Base-by-base conservation (phyloP, 352 stramenopile genomes). In the Globisporangium nunn region DNA sequence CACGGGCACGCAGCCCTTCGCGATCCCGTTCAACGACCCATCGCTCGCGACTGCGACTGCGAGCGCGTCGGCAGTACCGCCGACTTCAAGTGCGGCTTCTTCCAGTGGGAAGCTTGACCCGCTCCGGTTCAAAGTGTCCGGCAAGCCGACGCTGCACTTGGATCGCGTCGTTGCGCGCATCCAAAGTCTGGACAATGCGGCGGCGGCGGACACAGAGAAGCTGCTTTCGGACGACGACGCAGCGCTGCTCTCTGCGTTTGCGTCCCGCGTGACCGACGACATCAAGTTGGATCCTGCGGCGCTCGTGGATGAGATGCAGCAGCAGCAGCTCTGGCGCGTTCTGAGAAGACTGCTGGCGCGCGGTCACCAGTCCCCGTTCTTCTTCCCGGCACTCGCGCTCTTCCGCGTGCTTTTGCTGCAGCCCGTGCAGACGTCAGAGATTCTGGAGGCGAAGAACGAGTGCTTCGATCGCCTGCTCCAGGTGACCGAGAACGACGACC, bases 1-100 rank as follows among this genome's bases (percentile, higher is more conserved):
- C 2, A 72, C 59, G 0, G 77, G 68, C 29, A 62, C 72, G 11
- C 69, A 87, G 52, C 70, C 78, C 10, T 88, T 90, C 49, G 74
- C 73, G 0, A 87, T 85, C 50, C 79, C 79, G 6, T 90, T 90
- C 64, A 90, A 87, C 44, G 77, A 91, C 56, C 59, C 75, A 12
- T 71, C 75, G 5, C 73, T 69, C 35, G 64, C 30, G 10, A 2
- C 52, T 11, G 40, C 8, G 6, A 18, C 48, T 30, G 14, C 47
- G 23, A 29, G 52, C 31, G 3, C 57, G 47, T 6, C 46, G 31
- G 28, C 30, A 0, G 54, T 54, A 28, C 2, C 57, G 47, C 4
- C 46, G 31, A n/a, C 28, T 1, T 56, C 56, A 28, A 45, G 54
- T 31, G 41, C 58, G 46, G 44, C 75, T n/a, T 44, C 68, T 43